Base-by-base conservation (phyloP, 345 rosid species). In the Durio zibethinus region DNA sequence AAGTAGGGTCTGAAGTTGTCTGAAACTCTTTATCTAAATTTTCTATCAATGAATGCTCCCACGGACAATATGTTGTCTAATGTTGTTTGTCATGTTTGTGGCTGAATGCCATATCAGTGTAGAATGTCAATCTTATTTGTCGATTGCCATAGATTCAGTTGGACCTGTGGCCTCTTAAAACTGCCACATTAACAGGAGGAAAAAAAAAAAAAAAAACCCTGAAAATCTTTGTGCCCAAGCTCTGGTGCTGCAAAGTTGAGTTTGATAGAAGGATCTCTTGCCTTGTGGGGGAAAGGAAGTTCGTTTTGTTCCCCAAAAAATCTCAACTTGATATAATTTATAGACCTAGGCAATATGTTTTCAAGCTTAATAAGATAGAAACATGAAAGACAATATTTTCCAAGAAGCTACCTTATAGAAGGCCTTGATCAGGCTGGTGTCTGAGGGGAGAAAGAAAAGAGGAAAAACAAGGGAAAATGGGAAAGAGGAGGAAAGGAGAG, bases 101-200 rank as follows among this genome's bases (percentile, higher is more conserved):
- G 31, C 4, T 47, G 74, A 68, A 43, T 70, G 60, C 7, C 18
- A 33, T 78, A 23, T 67, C 52, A 43, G 64, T 35, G 48, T 35
- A 20, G 45, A 53, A n/a, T 72, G 35, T 72, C 63, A 72, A 52
- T 72, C 16, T n/a, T 56, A 72, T 57, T 25, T 40, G 63, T 33
- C 25, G 74, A 47, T 27, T 70, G 42, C 59, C 43, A 9, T 70
- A 21, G 56, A 20, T 75, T 70, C 36, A 75, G 25, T 43, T 61
- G 66, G 54, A 42, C 7, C 47, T 5, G 7, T n/a, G 18, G 35
- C 5, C 38, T 68, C 20, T 15, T 50, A 5, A 21, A 21, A 66
- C 29, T 66, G 48, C 52, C 31, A 2, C 65, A 2, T 29, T 27
- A 60, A 4, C 36, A 27, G 36, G 65, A 27, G 16, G 14, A 60